Base-by-base conservation (phyloP, 2,329 filamentous ascomycete species). In the Sclerotinia sclerotiorum region DNA sequence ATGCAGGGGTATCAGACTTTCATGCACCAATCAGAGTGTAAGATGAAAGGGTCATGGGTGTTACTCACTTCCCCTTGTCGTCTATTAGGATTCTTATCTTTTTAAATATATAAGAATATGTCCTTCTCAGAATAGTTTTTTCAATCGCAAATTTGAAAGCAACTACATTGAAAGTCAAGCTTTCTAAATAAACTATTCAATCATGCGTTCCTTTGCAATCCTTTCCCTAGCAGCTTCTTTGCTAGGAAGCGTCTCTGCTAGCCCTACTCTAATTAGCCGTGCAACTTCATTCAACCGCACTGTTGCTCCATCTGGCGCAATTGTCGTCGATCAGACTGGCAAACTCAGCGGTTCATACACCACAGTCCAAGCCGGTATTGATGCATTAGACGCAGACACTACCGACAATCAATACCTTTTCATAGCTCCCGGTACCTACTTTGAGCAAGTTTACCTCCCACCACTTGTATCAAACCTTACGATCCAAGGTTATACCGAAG, bases 371-470 rank as follows among this genome's bases (percentile, higher is more conserved):
- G 49, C 27, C 11, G 73, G 68, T 19, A 66, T 74, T 0, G 17
- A 72, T 57, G 73, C 83, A 17, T 78, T 87, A 4, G 81, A 79
- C 65, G 79, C 78, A 5, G 78, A 77, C 17, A 79, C 79, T 19
- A 82, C 81, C 8, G 69, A 76, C 0, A 78, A 80, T 11, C 84
- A 86, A 72, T 81, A 78, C 70, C 83, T 87, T 76, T 87, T 86
- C 78, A 84, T 87, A 74, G 76, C 84, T 70, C 78, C 82, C 27
- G 85, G 85, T 5, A 85, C 81, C 54, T 88, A 88, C 78, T 78
- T 78, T 13, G 85, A 87, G 75, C 85, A 87, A 76, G 84, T 87
- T 63, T 83, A 82, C 74, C 80, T 88, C 61, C 78, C 81, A 24
- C 73, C 76, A 4, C 78, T 83, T 62, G 79, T 79, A 29, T 82